Percentiles rank a stretch among this genome's conserved stretches.
phyloP scores from a whole-genome alignment of 2,329 filamentous ascomycete species.

The Colletotrichum aenigma region DNA sequence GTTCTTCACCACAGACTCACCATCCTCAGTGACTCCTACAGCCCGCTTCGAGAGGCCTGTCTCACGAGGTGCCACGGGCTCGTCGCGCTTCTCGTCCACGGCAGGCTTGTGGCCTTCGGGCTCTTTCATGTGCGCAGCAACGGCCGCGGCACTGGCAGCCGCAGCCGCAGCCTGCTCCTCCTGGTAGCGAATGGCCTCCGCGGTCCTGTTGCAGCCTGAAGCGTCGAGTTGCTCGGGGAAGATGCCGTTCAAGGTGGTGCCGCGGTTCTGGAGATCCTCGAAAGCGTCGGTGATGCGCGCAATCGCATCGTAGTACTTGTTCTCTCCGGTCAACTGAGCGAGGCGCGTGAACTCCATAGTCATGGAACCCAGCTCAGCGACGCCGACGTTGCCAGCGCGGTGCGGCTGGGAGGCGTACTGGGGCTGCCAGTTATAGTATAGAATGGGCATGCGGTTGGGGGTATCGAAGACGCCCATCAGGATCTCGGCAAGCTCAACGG shows the following conservation, averaged over 20 bases:
- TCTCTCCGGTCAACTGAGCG: slow-evolving; percentile 80
- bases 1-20: slow-evolving; percentile 25
- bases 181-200: slow-evolving; percentile 30
- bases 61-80: background rate
- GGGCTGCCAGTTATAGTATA: slow-evolving; percentile 81
- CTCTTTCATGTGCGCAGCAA: slow-evolving; percentile 9
- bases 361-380: slow-evolving; percentile 79
- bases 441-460: slow-evolving; percentile 88
- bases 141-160: slow-evolving; percentile 15
- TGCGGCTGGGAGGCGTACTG: slow-evolving; percentile 66
- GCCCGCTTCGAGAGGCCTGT: background rate
- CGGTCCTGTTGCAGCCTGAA: slow-evolving; percentile 74
- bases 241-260: slow-evolving; percentile 75
- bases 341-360: slow-evolving; percentile 89
- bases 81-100: slow-evolving; percentile 3
- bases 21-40: slow-evolving; percentile 30
- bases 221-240: slow-evolving; percentile 82
- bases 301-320: slow-evolving; percentile 89
- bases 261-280: slow-evolving; percentile 72
- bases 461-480: slow-evolving; percentile 88
- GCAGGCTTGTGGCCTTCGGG: slow-evolving; percentile 28
- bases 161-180: slow-evolving; percentile 40
- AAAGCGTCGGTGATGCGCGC: slow-evolving; percentile 84
- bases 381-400: slow-evolving; percentile 61
- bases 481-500: slow-evolving; percentile 78